Percentiles rank a stretch among this genome's conserved stretches.
Conservation (phyloP, 345 rosid species). For the Mercurialis annua region DNA sequence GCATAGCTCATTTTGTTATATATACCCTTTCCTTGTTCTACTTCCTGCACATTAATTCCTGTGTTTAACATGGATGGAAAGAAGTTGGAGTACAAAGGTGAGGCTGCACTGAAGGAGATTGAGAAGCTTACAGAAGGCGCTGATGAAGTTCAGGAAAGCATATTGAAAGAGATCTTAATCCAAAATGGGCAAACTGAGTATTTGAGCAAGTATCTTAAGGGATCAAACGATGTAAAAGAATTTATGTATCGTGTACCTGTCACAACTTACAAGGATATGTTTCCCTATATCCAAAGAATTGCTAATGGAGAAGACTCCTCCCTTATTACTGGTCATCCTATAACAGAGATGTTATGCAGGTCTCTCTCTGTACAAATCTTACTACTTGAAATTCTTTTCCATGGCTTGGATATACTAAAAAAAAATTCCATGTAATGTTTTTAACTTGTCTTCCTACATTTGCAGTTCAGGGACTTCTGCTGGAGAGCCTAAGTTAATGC, state of each 20-base stretch:
- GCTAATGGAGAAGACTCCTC: conserved; percentile 58
- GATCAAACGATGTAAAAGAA: conserved; percentile 34
- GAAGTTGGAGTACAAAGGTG: conserved; percentile 56
- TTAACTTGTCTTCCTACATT: conserved; percentile 15
- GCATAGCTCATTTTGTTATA: conserved; percentile 15
- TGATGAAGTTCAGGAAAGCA: conserved; percentile 41
- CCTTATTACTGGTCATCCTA: conserved; percentile 47
- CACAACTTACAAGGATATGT: conserved; percentile 45
- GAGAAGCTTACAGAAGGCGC: conserved; percentile 49
- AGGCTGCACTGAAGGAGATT: conserved; percentile 51
- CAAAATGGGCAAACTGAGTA: conserved; percentile 51
- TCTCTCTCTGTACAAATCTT: conserved; percentile 11
- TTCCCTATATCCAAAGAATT: conserved; percentile 58
- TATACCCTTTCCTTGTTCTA: conserved; percentile 12
- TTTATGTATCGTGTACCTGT: conserved; percentile 50
- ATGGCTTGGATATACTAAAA: neutral
- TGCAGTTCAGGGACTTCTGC: conserved; percentile 71
- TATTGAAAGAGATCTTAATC: conserved; percentile 44
- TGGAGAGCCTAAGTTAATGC: conserved; percentile 63
- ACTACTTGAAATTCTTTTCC: neutral
- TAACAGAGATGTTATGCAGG: conserved; percentile 70
- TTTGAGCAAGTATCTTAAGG: conserved; percentile 43
- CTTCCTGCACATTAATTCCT: conserved; percentile 4
- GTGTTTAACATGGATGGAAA: conserved; percentile 48
- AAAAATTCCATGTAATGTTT: neutral